Evolutionary conservation across 345 rosid genomes (phyloP).

Genomic region (Clarkia xantiana): DNA sequence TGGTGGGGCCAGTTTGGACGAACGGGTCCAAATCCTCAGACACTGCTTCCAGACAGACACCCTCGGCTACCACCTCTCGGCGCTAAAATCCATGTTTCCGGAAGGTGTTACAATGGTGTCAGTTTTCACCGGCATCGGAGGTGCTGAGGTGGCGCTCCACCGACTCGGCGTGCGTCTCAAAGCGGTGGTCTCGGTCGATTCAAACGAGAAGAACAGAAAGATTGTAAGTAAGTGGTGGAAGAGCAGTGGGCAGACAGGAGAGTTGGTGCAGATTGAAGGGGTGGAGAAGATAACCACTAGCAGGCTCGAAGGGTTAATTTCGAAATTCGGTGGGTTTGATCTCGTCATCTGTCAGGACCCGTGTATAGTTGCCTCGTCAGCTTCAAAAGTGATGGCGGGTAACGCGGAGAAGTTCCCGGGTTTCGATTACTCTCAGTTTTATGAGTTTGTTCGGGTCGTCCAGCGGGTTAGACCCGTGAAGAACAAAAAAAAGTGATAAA

Average conservation of each 20-base stretch:
- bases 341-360: conserved; percentile 65
- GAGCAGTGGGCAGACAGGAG: conserved; percentile 53
- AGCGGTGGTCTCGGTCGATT: conserved; percentile 58
- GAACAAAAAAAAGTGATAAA: conserved; percentile 20
- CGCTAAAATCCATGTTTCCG: conserved; percentile 48
- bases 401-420: conserved; percentile 7
- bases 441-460: conserved; percentile 58
- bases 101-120: conserved; percentile 66
- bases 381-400: conserved; percentile 9
- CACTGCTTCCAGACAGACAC: conserved; percentile 73
- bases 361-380: conserved; percentile 14
- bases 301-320: conserved; percentile 30
- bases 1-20: conserved; percentile 21
- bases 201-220: conserved; percentile 35
- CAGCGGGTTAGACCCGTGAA: conserved; percentile 45
- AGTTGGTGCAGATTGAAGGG: conserved; percentile 58
- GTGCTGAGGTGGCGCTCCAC: conserved; percentile 50
- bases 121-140: conserved; percentile 65
- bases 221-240: conserved; percentile 71
- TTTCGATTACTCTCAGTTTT: conserved; percentile 52
- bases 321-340: conserved; percentile 54
- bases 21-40: conserved; percentile 42
- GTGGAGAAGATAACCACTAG: conserved; percentile 43
- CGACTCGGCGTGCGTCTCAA: conserved; percentile 63
- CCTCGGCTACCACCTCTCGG: conserved; percentile 76